Evolutionary conservation across 2,329 filamentous ascomycete genomes (phyloP).

Genomic region (Ophiognomonia clavigignenti-juglandacearum): DNA sequence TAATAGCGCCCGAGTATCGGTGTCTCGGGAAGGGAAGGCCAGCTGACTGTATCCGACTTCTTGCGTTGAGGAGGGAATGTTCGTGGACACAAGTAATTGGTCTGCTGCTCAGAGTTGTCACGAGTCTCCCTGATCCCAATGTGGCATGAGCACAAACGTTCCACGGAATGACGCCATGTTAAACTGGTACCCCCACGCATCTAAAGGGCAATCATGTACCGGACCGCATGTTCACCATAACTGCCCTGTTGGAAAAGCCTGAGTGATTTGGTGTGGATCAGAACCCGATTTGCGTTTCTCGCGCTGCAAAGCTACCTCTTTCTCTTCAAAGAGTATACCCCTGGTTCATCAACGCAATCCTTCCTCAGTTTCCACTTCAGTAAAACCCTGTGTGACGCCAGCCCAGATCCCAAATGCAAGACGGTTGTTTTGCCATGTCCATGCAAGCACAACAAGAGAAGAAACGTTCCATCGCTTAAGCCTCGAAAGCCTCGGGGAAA

Average conservation of each 20-base stretch:
- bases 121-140: background rate
- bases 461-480: slow-evolving; percentile 32
- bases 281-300: slow-evolving; percentile 15
- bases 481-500: slow-evolving; percentile 88
- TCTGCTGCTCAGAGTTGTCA: slow-evolving; percentile 2
- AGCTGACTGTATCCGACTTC: background rate
- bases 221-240: slow-evolving; percentile 1
- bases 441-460: slow-evolving; percentile 24
- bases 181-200: background rate
- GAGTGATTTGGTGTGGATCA: slow-evolving; percentile 1
- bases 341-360: slow-evolving; percentile 8
- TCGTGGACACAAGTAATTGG: background rate
- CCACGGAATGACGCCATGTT: background rate
- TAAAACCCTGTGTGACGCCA: slow-evolving; percentile 34
- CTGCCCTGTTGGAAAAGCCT: background rate
- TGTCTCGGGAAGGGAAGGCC: slow-evolving; percentile 1
- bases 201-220: background rate
- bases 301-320: slow-evolving; percentile 14
- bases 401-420: slow-evolving; percentile 35
- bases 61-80: too few species aligned
- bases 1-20: background rate
- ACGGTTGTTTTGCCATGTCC: slow-evolving; percentile 13
- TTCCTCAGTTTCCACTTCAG: slow-evolving; percentile 11
- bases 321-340: slow-evolving; percentile 5
- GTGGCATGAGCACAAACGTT: background rate